These are phyloP conservation scores for Penicillium sclerotigenum DNA, from an alignment of 2,329 filamentous ascomycete species.

Conservation along the genomic window DNA sequence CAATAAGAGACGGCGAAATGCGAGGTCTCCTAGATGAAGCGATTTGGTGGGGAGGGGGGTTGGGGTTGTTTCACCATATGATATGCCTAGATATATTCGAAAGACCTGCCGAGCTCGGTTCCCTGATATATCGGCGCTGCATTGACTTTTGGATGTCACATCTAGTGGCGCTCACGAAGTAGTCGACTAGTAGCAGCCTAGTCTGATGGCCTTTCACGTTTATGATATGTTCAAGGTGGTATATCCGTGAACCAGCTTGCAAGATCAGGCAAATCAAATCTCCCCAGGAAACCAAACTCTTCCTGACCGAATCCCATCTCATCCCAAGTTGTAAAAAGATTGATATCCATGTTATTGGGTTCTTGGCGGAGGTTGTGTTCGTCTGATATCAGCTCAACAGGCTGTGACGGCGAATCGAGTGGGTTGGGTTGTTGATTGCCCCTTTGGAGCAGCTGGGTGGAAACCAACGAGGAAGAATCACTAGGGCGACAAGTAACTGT, in stretches of 20 bases:
- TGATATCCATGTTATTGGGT: neutral
- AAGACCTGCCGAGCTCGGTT: neutral
- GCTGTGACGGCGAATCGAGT: neutral
- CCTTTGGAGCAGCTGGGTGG: constrained; percentile 10
- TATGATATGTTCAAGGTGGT: constrained; percentile 1
- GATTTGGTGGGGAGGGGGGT: too few relatives aligned
- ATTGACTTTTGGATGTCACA: neutral
- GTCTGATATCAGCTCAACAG: neutral
- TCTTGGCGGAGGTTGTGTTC: constrained; percentile 2
- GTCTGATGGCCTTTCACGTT: neutral
- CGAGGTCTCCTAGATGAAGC: neutral
- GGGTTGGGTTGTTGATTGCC: neutral
- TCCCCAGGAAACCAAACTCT: constrained; percentile 22
- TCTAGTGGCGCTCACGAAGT: too few relatives aligned
- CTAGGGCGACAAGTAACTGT: constrained; percentile 8
- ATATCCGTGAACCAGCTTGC: constrained; percentile 24
- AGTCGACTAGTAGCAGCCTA: neutral
- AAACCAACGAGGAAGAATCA: neutral
- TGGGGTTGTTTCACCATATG: neutral
- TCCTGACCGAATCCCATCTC: constrained; percentile 21
- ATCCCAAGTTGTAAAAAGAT: constrained; percentile 21
- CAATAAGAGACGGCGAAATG: neutral
- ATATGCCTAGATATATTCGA: neutral
- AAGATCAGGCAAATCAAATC: constrained; percentile 24
- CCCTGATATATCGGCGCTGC: neutral